phyloP scores from a whole-genome alignment of 2,329 filamentous ascomycete genomes.

The Sphaerulina populicola region DNA sequence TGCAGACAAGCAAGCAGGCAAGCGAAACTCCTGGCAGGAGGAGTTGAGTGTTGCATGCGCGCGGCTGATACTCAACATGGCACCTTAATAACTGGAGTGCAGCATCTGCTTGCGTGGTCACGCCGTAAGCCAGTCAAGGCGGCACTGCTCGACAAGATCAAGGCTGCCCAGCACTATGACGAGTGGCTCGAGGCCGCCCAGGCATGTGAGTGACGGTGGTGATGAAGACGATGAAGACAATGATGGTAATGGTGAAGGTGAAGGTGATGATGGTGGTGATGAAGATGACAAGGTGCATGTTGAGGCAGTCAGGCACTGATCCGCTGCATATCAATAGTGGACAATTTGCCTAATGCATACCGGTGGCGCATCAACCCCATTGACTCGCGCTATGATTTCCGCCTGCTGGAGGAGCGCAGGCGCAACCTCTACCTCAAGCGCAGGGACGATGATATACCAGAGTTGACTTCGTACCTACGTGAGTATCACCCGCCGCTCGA shows the following conservation, averaged over 20 bases:
- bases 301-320: background rate
- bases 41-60: too few relatives aligned
- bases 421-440: slow-evolving; percentile 12
- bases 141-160: slow-evolving; percentile 11
- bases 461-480: slow-evolving; percentile 69
- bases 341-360: slow-evolving; percentile 12
- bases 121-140: slow-evolving; percentile 9
- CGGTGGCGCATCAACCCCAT: slow-evolving; percentile 21
- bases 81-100: background rate
- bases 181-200: slow-evolving; percentile 18
- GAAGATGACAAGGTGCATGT: too few relatives aligned
- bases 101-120: slow-evolving; percentile 4
- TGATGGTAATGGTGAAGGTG: too few relatives aligned
- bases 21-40: too few relatives aligned
- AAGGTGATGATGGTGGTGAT: too few relatives aligned
- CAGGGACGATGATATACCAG: slow-evolving; percentile 34
- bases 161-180: slow-evolving; percentile 13
- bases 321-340: slow-evolving; percentile 1
- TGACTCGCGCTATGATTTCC: slow-evolving; percentile 18
- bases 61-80: too few relatives aligned
- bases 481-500: too few relatives aligned
- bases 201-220: background rate
- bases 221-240: too few relatives aligned
- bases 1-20: too few relatives aligned
- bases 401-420: slow-evolving; percentile 17